Conservation (phyloP, 257 asterid genomes). For the Ocimum tenuiflorum region DNA sequence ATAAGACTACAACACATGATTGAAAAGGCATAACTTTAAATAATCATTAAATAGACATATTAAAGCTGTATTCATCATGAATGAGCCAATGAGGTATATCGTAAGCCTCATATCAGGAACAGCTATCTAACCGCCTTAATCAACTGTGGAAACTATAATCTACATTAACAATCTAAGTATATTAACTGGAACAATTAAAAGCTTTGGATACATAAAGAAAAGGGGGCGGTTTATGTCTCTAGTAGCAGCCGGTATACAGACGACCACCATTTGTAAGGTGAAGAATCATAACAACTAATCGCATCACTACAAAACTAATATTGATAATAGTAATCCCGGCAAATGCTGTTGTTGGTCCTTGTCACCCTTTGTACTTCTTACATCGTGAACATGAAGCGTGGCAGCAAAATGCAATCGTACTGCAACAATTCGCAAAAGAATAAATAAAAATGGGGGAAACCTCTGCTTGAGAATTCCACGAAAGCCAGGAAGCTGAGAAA, state of each 20-base stretch:
- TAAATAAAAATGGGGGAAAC: constrained; percentile 20
- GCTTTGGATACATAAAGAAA: neutral
- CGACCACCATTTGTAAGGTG: neutral
- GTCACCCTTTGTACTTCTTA: neutral
- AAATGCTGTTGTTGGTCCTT: neutral
- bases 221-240: neutral
- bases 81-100: neutral
- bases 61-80: no score
- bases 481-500: constrained; percentile 74
- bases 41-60: neutral
- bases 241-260: neutral
- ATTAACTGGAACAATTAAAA: neutral
- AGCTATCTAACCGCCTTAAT: neutral
- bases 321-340: neutral
- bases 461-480: constrained; percentile 87
- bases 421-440: neutral
- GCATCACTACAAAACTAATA: neutral
- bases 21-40: constrained; percentile 2
- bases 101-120: neutral
- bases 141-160: neutral
- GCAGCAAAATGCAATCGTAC: neutral
- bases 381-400: constrained; percentile 2
- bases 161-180: neutral
- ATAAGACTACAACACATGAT: neutral
- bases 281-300: neutral